Percentiles rank a stretch among this genome's conserved stretches.
These are phyloP conservation scores for Corylus avellana DNA, from an alignment of 306 rosid species.

Conservation along the genomic window DNA sequence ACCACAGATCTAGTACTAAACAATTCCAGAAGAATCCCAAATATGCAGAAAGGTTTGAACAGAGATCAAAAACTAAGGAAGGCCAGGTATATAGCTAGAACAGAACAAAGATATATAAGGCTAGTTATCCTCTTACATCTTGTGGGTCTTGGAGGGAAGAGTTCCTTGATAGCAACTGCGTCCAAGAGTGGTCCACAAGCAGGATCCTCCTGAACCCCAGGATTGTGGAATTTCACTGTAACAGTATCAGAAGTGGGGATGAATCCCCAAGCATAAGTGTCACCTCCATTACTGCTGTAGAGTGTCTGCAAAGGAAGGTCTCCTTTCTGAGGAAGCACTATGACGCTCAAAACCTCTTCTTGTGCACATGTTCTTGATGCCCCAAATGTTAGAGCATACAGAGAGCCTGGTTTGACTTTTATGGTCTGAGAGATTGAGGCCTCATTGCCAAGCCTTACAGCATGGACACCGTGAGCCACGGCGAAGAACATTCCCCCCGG, in stretches of 20 bases:
- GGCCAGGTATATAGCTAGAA: not conserved
- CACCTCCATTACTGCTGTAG: slow-evolving; percentile 77
- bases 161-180: slow-evolving; percentile 88
- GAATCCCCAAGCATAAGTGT: slow-evolving; percentile 84
- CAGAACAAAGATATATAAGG: not conserved
- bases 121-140: slow-evolving; percentile 52
- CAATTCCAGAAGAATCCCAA: not conserved
- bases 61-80: too few relatives aligned
- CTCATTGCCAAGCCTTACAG: slow-evolving; percentile 91
- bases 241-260: slow-evolving; percentile 44
- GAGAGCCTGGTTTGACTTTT: slow-evolving; percentile 62
- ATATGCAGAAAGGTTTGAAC: not conserved
- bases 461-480: slow-evolving; percentile 85
- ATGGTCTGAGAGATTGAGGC: slow-evolving; percentile 82
- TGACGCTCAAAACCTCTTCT: slow-evolving; percentile 80
- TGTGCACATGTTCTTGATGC: slow-evolving; percentile 99
- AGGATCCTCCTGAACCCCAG: slow-evolving; percentile 92
- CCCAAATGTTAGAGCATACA: slow-evolving; percentile 75
- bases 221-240: slow-evolving; percentile 77
- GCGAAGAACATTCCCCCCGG: slow-evolving; percentile 89
- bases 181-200: slow-evolving; percentile 93
- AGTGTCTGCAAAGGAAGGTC: slow-evolving; percentile 90
- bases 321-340: slow-evolving; percentile 69
- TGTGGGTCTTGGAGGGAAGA: slow-evolving; percentile 62
- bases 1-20: not conserved